These are phyloP conservation scores for Spergularia bocconei DNA, from an alignment of 148 eudicot species.

Conservation along the genomic window DNA sequence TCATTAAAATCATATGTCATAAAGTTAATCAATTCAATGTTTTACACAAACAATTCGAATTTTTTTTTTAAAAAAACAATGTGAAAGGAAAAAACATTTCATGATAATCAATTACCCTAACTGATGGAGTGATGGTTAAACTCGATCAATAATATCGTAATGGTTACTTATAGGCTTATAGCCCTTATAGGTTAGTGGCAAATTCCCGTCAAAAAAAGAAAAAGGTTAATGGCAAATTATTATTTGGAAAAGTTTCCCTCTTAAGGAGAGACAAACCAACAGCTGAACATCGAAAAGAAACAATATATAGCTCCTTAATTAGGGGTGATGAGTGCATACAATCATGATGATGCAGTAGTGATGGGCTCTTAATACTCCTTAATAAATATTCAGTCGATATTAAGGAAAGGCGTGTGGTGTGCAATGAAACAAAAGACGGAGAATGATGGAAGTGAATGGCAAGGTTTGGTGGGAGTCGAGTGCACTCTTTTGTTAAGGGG, in stretches of 20 bases:
- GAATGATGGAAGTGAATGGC: slow-evolving; percentile 19
- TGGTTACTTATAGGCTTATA: too few species aligned
- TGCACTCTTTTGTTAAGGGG: slow-evolving; percentile 6
- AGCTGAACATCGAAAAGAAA: not conserved
- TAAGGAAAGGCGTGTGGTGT: slow-evolving; percentile 3
- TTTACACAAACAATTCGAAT: too few species aligned
- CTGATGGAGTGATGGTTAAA: too few species aligned
- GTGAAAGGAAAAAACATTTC: too few species aligned
- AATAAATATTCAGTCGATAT: not conserved
- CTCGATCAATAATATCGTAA: too few species aligned
- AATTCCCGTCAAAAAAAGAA: too few species aligned
- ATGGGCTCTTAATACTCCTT: not conserved
- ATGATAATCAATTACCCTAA: too few species aligned
- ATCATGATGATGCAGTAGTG: not conserved
- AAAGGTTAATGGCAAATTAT: not conserved
- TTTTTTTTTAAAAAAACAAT: too few species aligned
- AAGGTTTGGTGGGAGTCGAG: slow-evolving; percentile 4
- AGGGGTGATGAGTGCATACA: not conserved
- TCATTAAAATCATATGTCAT: too few species aligned
- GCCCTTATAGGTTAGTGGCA: too few species aligned
- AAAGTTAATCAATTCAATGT: too few species aligned
- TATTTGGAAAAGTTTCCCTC: not conserved
- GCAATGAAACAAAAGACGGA: not conserved
- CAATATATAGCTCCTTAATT: not conserved
- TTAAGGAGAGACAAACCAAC: slow-evolving; percentile 6